Conservation (phyloP, 768 basidiomycete genomes). For the Crepidotus variabilis region DNA sequence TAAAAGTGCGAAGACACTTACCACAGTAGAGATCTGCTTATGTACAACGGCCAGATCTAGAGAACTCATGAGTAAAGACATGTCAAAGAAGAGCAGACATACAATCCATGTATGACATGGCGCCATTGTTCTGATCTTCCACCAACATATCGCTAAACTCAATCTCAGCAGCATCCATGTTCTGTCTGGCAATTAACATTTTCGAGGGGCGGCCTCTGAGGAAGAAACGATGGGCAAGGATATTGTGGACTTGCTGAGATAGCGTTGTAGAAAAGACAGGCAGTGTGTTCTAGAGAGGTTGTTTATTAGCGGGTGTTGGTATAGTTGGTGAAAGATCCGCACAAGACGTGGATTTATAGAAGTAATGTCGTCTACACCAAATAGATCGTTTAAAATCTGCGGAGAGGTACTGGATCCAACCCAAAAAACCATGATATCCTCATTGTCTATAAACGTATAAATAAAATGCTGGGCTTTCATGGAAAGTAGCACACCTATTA, state of each 20-base stretch:
- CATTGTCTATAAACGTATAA: conserved; percentile 16
- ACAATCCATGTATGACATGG: conserved; percentile 91
- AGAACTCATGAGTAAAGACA: conserved; percentile 6
- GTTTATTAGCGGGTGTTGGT: conserved; percentile 3
- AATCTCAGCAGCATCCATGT: conserved; percentile 88
- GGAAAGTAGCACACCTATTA: conserved; percentile 61
- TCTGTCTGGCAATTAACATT: conserved; percentile 81
- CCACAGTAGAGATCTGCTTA: conserved; percentile 44
- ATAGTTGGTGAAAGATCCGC: conserved; percentile 16
- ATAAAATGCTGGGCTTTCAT: not conserved
- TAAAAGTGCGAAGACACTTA: conserved; percentile 22
- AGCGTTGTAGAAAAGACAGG: conserved; percentile 71
- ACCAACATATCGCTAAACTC: conserved; percentile 97
- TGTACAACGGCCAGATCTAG: conserved; percentile 47
- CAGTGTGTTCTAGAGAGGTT: conserved; percentile 50
- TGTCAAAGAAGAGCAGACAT: conserved; percentile 21
- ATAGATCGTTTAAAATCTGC: conserved; percentile 76
- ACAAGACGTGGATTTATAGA: conserved; percentile 70
- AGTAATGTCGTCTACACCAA: conserved; percentile 78
- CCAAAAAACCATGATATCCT: conserved; percentile 73
- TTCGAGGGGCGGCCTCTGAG: conserved; percentile 53
- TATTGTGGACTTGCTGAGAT: conserved; percentile 82
- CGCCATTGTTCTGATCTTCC: conserved; percentile 97
- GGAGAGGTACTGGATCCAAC: conserved; percentile 80
- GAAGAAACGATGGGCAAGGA: conserved; percentile 63